phyloP scores from a whole-genome alignment of 2,329 filamentous ascomycete genomes.

The Elsinoe ampelina region DNA sequence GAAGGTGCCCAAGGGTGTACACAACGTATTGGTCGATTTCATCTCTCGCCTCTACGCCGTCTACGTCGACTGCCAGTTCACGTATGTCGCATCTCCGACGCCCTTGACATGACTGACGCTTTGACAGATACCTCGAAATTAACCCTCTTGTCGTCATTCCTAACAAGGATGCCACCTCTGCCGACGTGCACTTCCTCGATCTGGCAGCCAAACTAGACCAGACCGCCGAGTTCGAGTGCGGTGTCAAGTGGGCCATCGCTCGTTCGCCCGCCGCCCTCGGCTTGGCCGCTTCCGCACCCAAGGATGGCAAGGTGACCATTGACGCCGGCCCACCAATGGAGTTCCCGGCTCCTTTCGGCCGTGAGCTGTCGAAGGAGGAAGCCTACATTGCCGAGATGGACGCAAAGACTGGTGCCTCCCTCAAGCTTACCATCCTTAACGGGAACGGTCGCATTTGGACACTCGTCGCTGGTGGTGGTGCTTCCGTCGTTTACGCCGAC shows the following conservation, averaged over 20 bases:
- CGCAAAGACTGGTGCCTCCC: conserved; percentile 96
- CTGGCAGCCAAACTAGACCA: conserved; percentile 97
- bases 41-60: conserved; percentile 96
- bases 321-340: conserved; percentile 97
- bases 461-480: conserved; percentile 96
- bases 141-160: conserved; percentile 98
- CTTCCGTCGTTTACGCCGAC: conserved; percentile 97
- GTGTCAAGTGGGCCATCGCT: conserved; percentile 97
- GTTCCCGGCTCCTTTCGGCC: conserved; percentile 97
- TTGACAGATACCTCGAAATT: conserved; percentile 81
- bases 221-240: conserved; percentile 98
- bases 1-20: conserved; percentile 88
- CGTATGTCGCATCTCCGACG: conserved; percentile 33
- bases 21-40: conserved; percentile 98
- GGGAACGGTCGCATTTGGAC: conserved; percentile 90
- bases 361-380: conserved; percentile 97
- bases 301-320: conserved; percentile 72
- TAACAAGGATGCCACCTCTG: conserved; percentile 83
- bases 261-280: conserved; percentile 83
- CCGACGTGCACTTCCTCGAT: conserved; percentile 95
- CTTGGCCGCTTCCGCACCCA: conserved; percentile 53
- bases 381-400: conserved; percentile 98
- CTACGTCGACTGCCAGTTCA: conserved; percentile 99
- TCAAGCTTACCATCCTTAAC: conserved; percentile 97
- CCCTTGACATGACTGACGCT: background rate